Base-by-base conservation (phyloP, 2,329 filamentous ascomycete genomes). In the Paramyrothecium roridum region DNA sequence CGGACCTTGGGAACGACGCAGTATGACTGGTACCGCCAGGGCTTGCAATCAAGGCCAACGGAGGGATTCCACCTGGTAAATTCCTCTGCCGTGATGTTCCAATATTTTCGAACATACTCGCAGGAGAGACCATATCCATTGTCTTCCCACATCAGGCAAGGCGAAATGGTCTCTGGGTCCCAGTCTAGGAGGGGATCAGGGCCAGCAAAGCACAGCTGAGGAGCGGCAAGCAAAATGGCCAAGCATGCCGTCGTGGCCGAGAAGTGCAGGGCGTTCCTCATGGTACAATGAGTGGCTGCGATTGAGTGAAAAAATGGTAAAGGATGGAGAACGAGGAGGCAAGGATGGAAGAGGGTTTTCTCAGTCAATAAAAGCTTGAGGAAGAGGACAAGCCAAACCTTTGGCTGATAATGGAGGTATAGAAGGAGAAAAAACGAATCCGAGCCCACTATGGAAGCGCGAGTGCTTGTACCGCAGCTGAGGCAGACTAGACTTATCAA, bases 51-150 rank as follows among this genome's bases (percentile, higher is more conserved):
- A 45, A 60, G 52, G 16, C 56, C 47, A 22, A 66, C 55, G 45
- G 63, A 63, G 6, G 64, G 63, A 37, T 66, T 66, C 63, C 61
- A 65, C n/a, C 12, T 47, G 26, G 48, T 30, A 46, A 60, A 62
- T 12, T 55, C 45, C 48, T 60, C 55, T 6, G 58, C 58, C n/a
- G 53, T 48, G 52, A 62, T 59, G 43, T 47, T 52, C 23, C 52
- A 56, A 22, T 50, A 33, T 50, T 53, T 49, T 20, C 56, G 52
- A 13, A 62, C 51, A 11, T 53, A 34, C 30, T 59, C 48, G 55
- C 60, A 62, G 26, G 22, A 46, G 4, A 54, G n/a, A 13, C 56
- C 53, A 17, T 54, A 45, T 34, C 53, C 52, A 52, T 60, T 60
- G 46, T 60, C 52, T 51, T 54, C 56, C 52, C 52, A 60, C 30